Evolutionary conservation across 805 yeast genomes (phyloP), one percentile per base, ranked within the genome.

Genomic region (Metschnikowia proteae): DNA sequence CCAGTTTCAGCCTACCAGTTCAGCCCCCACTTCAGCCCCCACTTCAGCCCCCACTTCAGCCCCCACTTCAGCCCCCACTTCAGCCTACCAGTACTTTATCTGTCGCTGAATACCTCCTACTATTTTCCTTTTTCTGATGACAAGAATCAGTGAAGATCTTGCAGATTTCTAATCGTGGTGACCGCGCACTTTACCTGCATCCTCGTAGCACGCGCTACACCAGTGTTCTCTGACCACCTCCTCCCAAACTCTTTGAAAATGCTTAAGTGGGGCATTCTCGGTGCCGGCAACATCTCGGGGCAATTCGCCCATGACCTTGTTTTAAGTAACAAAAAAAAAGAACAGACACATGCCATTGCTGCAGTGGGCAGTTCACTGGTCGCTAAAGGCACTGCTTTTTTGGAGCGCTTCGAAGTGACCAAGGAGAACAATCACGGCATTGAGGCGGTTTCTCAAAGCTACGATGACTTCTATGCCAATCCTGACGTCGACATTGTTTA

Each of bases 241-340:
- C 17, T 17, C 22, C 9, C 42, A 6, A 11, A 1, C 17, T 17
- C 11, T 27, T 28, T 28, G n/a, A 22, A 9, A n/a, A 42, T 42
- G 45, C 51, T 67, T 37, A 63, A 63, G 35, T 76, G 81, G 80
- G 81, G 80, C 26, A 74, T 76, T 27, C 64, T 76, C 37, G 80
- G 80, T 23, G 74, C 79, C 25, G 81, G 81, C 13, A 67, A 70
- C 58, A 76, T 76, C 51, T 71, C 79, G n/a, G 63, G 65, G 31
- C 71, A 70, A 56, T 75, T 76, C 52, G 75, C 65, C 4, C 59
- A 62, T 37, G 81, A 76, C 46, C 54, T 72, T 41, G 47, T 64
- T 9, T 54, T 66, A 47, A 68, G 58, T 45, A 54, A 52, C 36
- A 46, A 57, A 7, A 46, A 54, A 4, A 53, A 60, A 7, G 58